Base-by-base conservation (phyloP, 305 asterid genomes). In the Petunia hybrid region DNA sequence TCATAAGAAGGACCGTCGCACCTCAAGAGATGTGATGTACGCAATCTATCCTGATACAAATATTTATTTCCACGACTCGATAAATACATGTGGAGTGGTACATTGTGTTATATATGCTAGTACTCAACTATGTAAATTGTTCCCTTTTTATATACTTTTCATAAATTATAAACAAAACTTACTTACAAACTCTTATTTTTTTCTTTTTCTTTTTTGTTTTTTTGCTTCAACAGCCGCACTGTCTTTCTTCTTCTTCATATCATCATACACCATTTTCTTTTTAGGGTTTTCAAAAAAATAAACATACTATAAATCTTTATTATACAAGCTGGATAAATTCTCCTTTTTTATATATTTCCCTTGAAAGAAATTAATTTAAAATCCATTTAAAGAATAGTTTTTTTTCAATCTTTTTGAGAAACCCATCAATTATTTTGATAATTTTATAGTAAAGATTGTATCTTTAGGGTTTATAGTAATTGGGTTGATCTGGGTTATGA, bases 401-500 rank as follows among this genome's bases (percentile, higher is more conserved):
- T 22, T 22, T 22, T 22, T 22, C 31, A 22, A 22, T 22, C 31
- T 22, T 22, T 22, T 22, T 22, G 31, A 22, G 57, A 59, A 42
- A 46, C 39, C 60, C 81, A 22, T 73, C 2, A 6, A 63, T 6
- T 22, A 12, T 71, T 6, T 48, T 71, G 68, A 60, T 8, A 51
- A 55, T 55, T 61, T 7, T 73, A 10, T 59, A 62, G 39, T 67
- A 59, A 5, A 40, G 51, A 8, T 60, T 81, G 68, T 74, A 60
- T 13, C 41, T 55, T 61, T 42, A 41, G 66, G 45, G 22, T 80
- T 12, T 66, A 55, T 35, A 68, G 63, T 43, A 51, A 56, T 55
- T n/a, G 75, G 85, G 86, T 86, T 91, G 98, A 91, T 87, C 91
- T 90, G 83, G 89, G 91, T 86, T 89, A 94, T 91, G 98, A 89